These are phyloP conservation scores for Trametes coccinea DNA, from an alignment of 768 basidiomycete genomes.

Conservation along the genomic window DNA sequence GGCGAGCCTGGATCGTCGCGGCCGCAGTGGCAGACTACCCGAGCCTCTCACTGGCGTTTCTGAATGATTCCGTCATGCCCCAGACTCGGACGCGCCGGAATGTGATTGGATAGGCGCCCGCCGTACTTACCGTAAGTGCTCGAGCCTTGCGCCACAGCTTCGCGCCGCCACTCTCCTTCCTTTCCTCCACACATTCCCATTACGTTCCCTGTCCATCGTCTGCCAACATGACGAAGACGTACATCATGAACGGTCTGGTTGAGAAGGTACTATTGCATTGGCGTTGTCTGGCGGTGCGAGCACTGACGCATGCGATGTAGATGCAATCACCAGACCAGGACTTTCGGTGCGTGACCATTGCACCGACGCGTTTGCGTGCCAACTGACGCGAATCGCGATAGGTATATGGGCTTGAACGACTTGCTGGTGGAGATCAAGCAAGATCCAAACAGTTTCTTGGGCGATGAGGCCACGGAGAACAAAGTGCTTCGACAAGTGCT, in stretches of 20 bases:
- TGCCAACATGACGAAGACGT: constrained; percentile 72
- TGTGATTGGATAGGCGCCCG: constrained; percentile 10
- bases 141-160: constrained; percentile 21
- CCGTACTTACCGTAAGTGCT: not conserved
- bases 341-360: constrained; percentile 58
- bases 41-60: not conserved
- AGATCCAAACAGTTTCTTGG: constrained; percentile 70
- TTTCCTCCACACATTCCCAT: not conserved
- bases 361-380: constrained; percentile 18
- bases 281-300: not conserved
- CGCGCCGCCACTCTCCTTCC: constrained; percentile 14
- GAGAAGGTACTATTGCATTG: constrained; percentile 60
- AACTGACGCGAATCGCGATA: constrained; percentile 35
- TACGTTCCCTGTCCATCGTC: constrained; percentile 1
- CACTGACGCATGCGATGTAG: constrained; percentile 39
- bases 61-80: not conserved
- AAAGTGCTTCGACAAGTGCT: constrained; percentile 85
- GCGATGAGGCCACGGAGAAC: constrained; percentile 85
- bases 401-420: constrained; percentile 97
- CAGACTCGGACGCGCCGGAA: not conserved
- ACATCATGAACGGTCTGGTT: constrained; percentile 80
- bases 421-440: constrained; percentile 85
- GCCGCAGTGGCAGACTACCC: not conserved
- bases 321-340: constrained; percentile 93
- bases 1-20: not conserved